These are phyloP conservation scores for Avena atlantica DNA, from an alignment of 176 grass and related monocot species.

Conservation along the genomic window DNA sequence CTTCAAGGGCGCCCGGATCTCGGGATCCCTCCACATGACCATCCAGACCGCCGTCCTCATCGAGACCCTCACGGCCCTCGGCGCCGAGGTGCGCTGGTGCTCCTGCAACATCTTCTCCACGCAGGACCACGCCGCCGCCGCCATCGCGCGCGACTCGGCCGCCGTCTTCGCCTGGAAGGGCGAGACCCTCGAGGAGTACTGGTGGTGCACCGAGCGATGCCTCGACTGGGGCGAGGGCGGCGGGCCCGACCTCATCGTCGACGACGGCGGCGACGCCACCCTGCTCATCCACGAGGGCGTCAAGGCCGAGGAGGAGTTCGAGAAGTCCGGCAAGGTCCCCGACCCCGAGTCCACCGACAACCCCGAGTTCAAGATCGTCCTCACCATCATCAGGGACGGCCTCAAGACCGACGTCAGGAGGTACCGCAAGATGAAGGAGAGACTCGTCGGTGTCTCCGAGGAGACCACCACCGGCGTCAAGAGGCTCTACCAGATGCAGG, in stretches of 20 bases:
- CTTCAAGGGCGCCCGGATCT: slow-evolving; percentile 81
- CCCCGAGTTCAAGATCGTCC: slow-evolving; percentile 97
- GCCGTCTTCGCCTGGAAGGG: slow-evolving; percentile 97
- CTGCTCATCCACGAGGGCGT: slow-evolving; percentile 94
- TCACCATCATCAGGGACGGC: slow-evolving; percentile 86
- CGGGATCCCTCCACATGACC: slow-evolving; percentile 96
- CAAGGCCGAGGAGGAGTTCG: slow-evolving; percentile 92
- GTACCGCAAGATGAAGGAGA: slow-evolving; percentile 96
- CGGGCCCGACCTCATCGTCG: slow-evolving; percentile 94
- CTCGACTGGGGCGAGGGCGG: slow-evolving; percentile 82
- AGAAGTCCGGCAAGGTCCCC: slow-evolving; percentile 68
- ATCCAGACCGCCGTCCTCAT: slow-evolving; percentile 99
- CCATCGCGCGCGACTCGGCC: slow-evolving; percentile 86
- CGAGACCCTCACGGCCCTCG: slow-evolving; percentile 91
- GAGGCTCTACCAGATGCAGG: slow-evolving; percentile 95
- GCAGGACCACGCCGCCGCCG: slow-evolving; percentile 97
- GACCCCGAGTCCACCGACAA: slow-evolving; percentile 89
- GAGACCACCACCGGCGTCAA: slow-evolving; percentile 96
- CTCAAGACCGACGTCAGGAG: slow-evolving; percentile 72
- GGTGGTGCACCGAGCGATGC: slow-evolving; percentile 99
- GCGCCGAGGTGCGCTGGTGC: slow-evolving; percentile 95
- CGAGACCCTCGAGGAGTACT: slow-evolving; percentile 97
- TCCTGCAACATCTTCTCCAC: slow-evolving; percentile 99
- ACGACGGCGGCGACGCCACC: slow-evolving; percentile 90
- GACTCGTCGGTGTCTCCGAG: slow-evolving; percentile 92